Percentiles rank a stretch among this genome's conserved stretches.
Conservation (phyloP, 2,329 filamentous ascomycete genomes). For the Monilinia fructicola region DNA sequence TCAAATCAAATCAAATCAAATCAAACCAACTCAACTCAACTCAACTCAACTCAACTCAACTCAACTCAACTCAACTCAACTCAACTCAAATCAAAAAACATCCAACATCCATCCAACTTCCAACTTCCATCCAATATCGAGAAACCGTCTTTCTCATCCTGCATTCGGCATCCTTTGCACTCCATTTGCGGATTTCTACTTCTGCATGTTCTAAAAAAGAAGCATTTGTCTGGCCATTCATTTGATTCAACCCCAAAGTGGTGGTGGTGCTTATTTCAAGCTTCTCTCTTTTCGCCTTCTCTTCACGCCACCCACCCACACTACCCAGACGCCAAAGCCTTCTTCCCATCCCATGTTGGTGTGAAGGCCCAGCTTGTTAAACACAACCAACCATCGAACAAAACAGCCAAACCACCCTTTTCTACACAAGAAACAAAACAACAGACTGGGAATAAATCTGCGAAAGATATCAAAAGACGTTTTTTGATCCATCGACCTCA, state of each 20-base stretch:
- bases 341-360: not conserved
- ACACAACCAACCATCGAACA: not conserved
- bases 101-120: too few relatives aligned
- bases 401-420: too few relatives aligned
- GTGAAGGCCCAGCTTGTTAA: conserved; percentile 2
- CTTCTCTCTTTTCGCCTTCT: not conserved
- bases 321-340: not conserved
- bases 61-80: not conserved
- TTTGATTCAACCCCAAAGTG: too few relatives aligned
- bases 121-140: too few relatives aligned
- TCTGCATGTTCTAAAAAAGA: conserved; percentile 1
- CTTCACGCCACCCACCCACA: not conserved
- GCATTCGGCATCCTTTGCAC: not conserved
- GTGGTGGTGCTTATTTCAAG: not conserved
- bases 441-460: not conserved
- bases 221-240: too few relatives aligned
- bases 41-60: not conserved
- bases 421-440: not conserved
- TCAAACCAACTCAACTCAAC: not conserved
- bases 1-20: too few relatives aligned
- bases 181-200: not conserved
- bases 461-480: not conserved
- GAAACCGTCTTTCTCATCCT: too few relatives aligned
- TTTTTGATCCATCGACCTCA: not conserved
- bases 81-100: too few relatives aligned